These are phyloP conservation scores for Rutidosis leptorrhynchoides DNA, from an alignment of 129 eudicot species.

Conservation along the genomic window DNA sequence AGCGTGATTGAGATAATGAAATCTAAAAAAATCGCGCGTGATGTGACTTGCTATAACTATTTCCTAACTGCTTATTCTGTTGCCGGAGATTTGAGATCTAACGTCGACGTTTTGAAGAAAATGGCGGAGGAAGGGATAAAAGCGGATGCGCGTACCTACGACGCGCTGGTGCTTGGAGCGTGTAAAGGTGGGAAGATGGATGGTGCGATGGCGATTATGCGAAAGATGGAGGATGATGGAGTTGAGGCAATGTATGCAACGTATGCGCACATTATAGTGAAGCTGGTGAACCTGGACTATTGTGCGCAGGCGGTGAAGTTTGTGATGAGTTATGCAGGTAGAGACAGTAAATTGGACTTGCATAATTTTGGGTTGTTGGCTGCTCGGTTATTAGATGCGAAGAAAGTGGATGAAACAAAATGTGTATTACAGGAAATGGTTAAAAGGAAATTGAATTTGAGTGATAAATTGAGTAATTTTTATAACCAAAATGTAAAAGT, in stretches of 20 bases:
- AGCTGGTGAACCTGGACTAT: conserved; percentile 36
- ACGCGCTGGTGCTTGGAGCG: conserved; percentile 73
- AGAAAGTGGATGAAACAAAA: conserved; percentile 42
- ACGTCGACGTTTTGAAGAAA: conserved; percentile 36
- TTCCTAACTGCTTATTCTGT: conserved; percentile 45
- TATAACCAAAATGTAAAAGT: conserved; percentile 10
- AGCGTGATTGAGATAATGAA: conserved; percentile 45
- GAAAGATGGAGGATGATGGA: conserved; percentile 52
- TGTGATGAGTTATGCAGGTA: conserved; percentile 51
- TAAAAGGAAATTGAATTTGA: conserved; percentile 39
- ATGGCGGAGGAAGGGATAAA: conserved; percentile 49
- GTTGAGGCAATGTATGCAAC: conserved; percentile 43
- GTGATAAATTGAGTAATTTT: conserved; percentile 23
- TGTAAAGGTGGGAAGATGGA: conserved; percentile 61
- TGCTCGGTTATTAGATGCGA: conserved; percentile 33
- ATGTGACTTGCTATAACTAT: conserved; percentile 40
- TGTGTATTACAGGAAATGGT: conserved; percentile 53
- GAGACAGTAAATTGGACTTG: conserved; percentile 40
- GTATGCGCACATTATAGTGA: conserved; percentile 47
- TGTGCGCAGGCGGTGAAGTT: conserved; percentile 64
- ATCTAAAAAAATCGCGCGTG: conserved; percentile 35
- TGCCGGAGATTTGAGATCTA: conserved; percentile 36
- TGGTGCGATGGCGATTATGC: conserved; percentile 47
- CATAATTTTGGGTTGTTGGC: conserved; percentile 53
- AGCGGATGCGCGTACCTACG: conserved; percentile 58